These are phyloP conservation scores for Cyclotella kingstonii DNA, from an alignment of 108 stramenopile species.

Conservation along the genomic window DNA sequence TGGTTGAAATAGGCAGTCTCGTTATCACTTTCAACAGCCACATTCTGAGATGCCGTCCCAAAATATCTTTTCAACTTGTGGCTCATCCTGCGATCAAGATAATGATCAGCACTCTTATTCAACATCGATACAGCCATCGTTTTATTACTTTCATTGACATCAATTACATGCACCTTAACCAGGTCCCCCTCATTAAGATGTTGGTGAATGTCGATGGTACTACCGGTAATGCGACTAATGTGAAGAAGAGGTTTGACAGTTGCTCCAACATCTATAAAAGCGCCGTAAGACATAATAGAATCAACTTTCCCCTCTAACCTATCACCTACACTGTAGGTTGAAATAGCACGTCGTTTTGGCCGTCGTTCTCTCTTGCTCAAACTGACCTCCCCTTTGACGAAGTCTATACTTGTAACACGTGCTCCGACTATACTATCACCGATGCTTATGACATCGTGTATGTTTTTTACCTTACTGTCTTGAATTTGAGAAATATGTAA, in stretches of 20 bases:
- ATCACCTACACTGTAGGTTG: constrained; percentile 28
- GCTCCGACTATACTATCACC: constrained; percentile 28
- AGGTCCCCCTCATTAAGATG: constrained; percentile 47
- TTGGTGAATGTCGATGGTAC: constrained; percentile 41
- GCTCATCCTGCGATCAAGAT: constrained; percentile 28
- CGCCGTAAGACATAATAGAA: constrained; percentile 32
- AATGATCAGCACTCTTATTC: constrained; percentile 42
- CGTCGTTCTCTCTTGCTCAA: constrained; percentile 27
- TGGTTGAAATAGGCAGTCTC: constrained; percentile 44
- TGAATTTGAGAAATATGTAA: constrained; percentile 48
- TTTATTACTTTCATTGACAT: constrained; percentile 33
- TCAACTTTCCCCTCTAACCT: constrained; percentile 31
- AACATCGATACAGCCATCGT: constrained; percentile 46
- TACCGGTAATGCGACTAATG: constrained; percentile 39
- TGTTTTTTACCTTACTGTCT: constrained; percentile 22
- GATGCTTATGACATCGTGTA: constrained; percentile 16
- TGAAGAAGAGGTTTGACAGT: constrained; percentile 36
- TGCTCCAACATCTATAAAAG: constrained; percentile 43
- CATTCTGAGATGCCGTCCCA: constrained; percentile 12
- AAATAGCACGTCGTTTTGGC: constrained; percentile 25
- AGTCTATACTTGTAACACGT: constrained; percentile 31
- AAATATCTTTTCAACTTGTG: constrained; percentile 38
- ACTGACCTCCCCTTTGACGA: constrained; percentile 34
- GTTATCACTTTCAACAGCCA: constrained; percentile 25
- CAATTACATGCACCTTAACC: constrained; percentile 38